phyloP scores from a whole-genome alignment of 768 basidiomycete genomes.

The Tylopilus rubrobrunneus region DNA sequence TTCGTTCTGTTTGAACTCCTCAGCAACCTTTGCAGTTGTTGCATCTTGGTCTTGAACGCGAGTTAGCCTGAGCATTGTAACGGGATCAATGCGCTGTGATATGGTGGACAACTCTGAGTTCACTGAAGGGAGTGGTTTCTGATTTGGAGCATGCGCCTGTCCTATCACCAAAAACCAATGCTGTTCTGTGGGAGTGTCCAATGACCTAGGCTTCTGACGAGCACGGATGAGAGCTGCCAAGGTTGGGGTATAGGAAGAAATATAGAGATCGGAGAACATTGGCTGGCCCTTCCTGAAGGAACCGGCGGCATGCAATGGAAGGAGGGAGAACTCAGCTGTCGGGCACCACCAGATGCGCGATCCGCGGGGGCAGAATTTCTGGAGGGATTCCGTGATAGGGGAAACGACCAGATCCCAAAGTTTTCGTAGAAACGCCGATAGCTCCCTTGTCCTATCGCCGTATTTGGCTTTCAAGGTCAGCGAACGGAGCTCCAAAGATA shows the following conservation, averaged over 20 bases:
- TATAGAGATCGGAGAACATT: neutral
- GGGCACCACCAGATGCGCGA: slow-evolving; percentile 17
- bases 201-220: neutral
- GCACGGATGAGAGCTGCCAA: slow-evolving; percentile 1
- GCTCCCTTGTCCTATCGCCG: neutral
- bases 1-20: neutral
- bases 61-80: neutral
- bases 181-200: neutral
- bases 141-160: neutral
- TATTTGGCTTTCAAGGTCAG: neutral
- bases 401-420: slow-evolving; percentile 20
- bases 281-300: neutral
- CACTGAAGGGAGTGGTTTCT: neutral
- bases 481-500: neutral
- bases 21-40: neutral
- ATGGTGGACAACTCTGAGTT: neutral
- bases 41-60: neutral
- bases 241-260: slow-evolving; percentile 7
- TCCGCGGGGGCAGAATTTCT: neutral
- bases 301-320: slow-evolving; percentile 2
- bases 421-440: slow-evolving; percentile 3
- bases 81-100: neutral
- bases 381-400: slow-evolving; percentile 12
- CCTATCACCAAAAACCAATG: slow-evolving; percentile 5
- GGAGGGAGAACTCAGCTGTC: slow-evolving; percentile 4